phyloP scores from a whole-genome alignment of 441 rosid genomes.

The Eruca vesicaria region DNA sequence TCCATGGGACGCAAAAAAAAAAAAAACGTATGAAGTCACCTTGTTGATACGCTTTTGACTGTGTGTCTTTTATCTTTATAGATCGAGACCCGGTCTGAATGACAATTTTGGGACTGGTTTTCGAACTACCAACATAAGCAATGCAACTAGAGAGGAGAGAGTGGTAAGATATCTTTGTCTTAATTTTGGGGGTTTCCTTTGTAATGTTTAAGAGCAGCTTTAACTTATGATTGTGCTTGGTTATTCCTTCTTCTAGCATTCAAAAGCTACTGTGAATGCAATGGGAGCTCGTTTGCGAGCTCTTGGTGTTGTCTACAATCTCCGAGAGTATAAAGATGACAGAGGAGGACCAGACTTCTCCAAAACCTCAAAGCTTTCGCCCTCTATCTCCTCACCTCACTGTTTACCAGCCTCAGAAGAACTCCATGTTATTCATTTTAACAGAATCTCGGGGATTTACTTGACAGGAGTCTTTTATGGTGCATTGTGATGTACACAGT shows the following conservation, averaged over 20 bases:
- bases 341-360: slow-evolving; percentile 47
- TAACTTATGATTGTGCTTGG: slow-evolving; percentile 2
- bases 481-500: too few species aligned
- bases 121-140: slow-evolving; percentile 78
- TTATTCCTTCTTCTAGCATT: slow-evolving; percentile 38
- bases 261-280: slow-evolving; percentile 68
- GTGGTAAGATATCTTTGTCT: slow-evolving; percentile 42
- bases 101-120: slow-evolving; percentile 83
- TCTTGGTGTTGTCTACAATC: slow-evolving; percentile 68
- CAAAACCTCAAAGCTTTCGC: slow-evolving; percentile 28
- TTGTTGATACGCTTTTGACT: background rate
- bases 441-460: slow-evolving; percentile 39
- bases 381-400: slow-evolving; percentile 36
- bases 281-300: slow-evolving; percentile 60
- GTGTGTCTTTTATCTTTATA: slow-evolving; percentile 7
- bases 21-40: background rate
- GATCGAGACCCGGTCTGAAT: slow-evolving; percentile 68
- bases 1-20: background rate
- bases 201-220: background rate
- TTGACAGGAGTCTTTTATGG: slow-evolving; percentile 31
- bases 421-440: slow-evolving; percentile 39
- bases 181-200: too few species aligned
- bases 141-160: slow-evolving; percentile 72
- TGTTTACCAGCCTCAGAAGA: slow-evolving; percentile 39
- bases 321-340: slow-evolving; percentile 72